phyloP scores from a whole-genome alignment of 805 yeast genomes.

The Cyberlindnera nakhonratchasimensis region DNA sequence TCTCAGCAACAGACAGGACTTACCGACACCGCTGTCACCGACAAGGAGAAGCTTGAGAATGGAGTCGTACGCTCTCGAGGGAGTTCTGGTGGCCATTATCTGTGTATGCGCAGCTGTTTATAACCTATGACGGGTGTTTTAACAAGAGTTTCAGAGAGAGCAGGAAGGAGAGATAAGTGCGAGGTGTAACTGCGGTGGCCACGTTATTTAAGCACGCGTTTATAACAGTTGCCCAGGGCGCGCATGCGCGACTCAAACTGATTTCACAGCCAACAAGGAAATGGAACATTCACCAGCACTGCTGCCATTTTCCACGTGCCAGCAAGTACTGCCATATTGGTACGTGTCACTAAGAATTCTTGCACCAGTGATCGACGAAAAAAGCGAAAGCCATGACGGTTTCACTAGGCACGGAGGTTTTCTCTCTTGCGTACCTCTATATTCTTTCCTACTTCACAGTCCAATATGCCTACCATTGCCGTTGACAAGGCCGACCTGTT shows the following conservation, averaged over 20 bases:
- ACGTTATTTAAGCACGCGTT: too few relatives aligned
- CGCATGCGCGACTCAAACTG: too few relatives aligned
- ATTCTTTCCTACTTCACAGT: not conserved
- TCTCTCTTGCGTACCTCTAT: too few relatives aligned
- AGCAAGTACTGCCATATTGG: not conserved
- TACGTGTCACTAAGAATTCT: not conserved
- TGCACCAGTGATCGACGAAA: not conserved
- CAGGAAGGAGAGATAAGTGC: too few relatives aligned
- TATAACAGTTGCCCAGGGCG: too few relatives aligned
- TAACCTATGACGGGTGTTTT: too few relatives aligned
- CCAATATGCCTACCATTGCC: constrained; percentile 90
- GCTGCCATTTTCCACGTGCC: not conserved
- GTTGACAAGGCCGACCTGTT: constrained; percentile 93
- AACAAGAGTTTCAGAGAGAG: too few relatives aligned
- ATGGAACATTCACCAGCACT: not conserved
- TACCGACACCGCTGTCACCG: constrained; percentile 91
- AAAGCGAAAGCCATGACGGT: too few relatives aligned
- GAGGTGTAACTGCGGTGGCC: too few relatives aligned
- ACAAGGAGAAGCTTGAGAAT: constrained; percentile 89
- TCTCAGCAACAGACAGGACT: constrained; percentile 84
- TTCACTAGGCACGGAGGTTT: too few relatives aligned
- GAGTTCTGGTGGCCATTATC: constrained; percentile 50
- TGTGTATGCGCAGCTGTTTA: not conserved
- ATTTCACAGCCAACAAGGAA: too few relatives aligned
- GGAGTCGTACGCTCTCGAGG: constrained; percentile 77